phyloP scores from a whole-genome alignment of 1,139 yeast species.

The Yarrowia galli region DNA sequence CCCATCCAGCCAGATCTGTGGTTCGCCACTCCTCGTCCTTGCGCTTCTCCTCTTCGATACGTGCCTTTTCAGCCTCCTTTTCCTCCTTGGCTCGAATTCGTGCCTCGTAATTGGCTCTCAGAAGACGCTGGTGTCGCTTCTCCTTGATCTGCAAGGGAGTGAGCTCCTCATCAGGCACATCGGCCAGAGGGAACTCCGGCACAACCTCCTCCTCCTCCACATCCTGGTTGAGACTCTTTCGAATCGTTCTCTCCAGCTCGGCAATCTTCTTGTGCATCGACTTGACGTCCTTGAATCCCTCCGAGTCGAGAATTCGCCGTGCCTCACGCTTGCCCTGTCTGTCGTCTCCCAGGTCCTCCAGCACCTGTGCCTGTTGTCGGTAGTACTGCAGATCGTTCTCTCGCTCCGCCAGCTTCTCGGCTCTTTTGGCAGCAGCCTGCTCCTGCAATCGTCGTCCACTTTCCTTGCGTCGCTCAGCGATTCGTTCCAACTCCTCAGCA shows the following conservation, averaged over 20 bases:
- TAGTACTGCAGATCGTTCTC: conserved; percentile 83
- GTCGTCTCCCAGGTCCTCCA: conserved; percentile 61
- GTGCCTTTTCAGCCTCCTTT: conserved; percentile 65
- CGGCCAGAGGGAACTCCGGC: conserved; percentile 80
- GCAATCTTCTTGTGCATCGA: conserved; percentile 73
- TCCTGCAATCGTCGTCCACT: conserved; percentile 90
- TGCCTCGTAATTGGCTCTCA: conserved; percentile 90
- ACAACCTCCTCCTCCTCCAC: conserved; percentile 60
- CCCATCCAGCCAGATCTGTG: conserved; percentile 80
- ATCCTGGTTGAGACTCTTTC: conserved; percentile 70
- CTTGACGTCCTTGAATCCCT: conserved; percentile 77
- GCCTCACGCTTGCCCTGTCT: conserved; percentile 58
- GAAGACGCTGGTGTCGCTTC: conserved; percentile 79
- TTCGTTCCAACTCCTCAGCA: conserved; percentile 79
- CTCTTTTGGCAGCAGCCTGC: conserved; percentile 85
- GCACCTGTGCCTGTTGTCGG: conserved; percentile 50
- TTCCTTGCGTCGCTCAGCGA: conserved; percentile 82
- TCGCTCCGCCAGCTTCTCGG: conserved; percentile 79
- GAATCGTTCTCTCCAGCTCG: conserved; percentile 73
- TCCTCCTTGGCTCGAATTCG: conserved; percentile 82
- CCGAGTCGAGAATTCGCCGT: conserved; percentile 63
- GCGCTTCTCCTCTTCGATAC: conserved; percentile 55
- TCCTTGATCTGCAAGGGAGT: conserved; percentile 83
- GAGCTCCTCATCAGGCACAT: conserved; percentile 78
- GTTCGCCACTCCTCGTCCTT: conserved; percentile 82